Evolutionary conservation across 371 early-diverging fungal species (phyloP).

Genomic region (Paraphysoderma sedebokerense): DNA sequence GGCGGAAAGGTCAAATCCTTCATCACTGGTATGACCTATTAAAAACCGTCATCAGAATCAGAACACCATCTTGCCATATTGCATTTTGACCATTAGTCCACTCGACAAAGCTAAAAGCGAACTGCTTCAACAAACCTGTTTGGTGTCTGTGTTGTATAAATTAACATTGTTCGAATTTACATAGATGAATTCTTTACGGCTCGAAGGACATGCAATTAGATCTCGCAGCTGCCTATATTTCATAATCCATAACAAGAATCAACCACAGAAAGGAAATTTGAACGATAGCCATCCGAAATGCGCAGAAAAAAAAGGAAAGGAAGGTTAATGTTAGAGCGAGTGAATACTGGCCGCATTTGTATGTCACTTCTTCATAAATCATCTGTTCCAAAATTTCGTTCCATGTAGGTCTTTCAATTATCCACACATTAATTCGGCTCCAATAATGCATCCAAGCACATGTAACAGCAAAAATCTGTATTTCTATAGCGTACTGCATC

Average conservation of each 20-base stretch:
- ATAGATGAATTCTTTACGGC: slow-evolving; percentile 31
- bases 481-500: too few species aligned
- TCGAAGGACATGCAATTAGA: slow-evolving; percentile 49
- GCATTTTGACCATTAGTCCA: slow-evolving; percentile 4
- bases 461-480: too few species aligned
- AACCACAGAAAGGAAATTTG: too few species aligned
- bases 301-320: not conserved
- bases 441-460: too few species aligned
- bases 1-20: slow-evolving; percentile 61
- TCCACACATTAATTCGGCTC: too few species aligned
- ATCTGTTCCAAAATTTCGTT: too few species aligned
- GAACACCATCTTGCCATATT: not conserved
- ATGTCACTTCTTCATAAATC: not conserved
- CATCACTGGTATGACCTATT: slow-evolving; percentile 21
- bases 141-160: slow-evolving; percentile 38
- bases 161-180: slow-evolving; percentile 38
- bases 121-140: slow-evolving; percentile 15
- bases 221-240: slow-evolving; percentile 85
- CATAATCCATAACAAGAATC: too few species aligned
- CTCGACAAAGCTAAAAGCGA: not conserved
- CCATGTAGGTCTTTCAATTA: too few species aligned
- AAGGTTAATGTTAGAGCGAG: not conserved
- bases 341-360: not conserved
- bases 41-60: slow-evolving; percentile 1
- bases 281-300: too few species aligned